A percentile compares a stretch with the other conserved stretches of the same genome.
Conservation (phyloP, 2,329 filamentous ascomycete species). For the Lizonia empirigonia region DNA sequence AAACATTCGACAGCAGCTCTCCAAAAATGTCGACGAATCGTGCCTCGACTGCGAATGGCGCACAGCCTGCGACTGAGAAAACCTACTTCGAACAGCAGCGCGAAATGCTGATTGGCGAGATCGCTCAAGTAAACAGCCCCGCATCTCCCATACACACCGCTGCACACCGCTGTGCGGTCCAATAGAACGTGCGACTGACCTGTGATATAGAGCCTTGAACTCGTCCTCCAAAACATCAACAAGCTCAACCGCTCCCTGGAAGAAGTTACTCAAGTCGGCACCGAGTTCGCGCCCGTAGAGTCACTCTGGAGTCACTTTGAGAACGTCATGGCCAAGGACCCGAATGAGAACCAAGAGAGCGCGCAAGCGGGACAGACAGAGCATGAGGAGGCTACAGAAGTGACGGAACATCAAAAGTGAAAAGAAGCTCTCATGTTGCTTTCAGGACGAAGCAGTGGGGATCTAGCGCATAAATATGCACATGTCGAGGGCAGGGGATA, state of each 20-base stretch:
- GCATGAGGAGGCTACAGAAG: constrained; percentile 29
- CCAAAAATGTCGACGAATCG: constrained; percentile 35
- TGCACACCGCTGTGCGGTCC: constrained; percentile 41
- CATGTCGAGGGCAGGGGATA: background rate
- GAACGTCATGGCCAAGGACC: constrained; percentile 84
- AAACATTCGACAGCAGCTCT: constrained; percentile 18
- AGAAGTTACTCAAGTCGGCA: constrained; percentile 89
- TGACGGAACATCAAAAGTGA: constrained; percentile 30
- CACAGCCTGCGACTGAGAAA: constrained; percentile 27
- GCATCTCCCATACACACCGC: constrained; percentile 10
- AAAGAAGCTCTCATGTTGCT: background rate
- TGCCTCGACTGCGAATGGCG: constrained; percentile 28
- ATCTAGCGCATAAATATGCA: background rate
- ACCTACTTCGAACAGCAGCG: constrained; percentile 78
- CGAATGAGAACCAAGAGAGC: constrained; percentile 43
- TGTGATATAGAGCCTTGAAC: constrained; percentile 69
- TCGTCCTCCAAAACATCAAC: constrained; percentile 94
- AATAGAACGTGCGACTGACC: constrained; percentile 2
- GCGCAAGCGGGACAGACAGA: constrained; percentile 33
- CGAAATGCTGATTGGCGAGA: constrained; percentile 72
- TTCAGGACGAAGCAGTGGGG: background rate
- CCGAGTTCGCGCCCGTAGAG: constrained; percentile 97
- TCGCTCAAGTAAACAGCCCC: constrained; percentile 64
- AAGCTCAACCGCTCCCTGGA: constrained; percentile 91
- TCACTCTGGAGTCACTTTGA: constrained; percentile 97